Conservation (phyloP, 768 basidiomycete genomes). For the Leccinum incarnatum region DNA sequence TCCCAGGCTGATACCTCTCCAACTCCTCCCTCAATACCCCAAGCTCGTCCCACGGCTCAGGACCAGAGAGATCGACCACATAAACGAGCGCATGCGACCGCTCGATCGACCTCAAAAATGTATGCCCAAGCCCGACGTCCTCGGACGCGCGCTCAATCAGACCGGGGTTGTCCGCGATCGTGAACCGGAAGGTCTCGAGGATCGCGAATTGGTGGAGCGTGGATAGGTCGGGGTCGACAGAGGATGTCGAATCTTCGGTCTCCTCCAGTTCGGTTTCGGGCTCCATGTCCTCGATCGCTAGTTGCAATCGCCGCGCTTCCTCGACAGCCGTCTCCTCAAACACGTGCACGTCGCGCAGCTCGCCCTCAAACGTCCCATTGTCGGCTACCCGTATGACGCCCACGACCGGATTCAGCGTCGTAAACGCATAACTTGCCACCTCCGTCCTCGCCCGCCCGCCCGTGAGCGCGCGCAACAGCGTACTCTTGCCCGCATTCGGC, state of each 20-base stretch:
- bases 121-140: slow-evolving; percentile 90
- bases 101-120: slow-evolving; percentile 91
- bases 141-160: slow-evolving; percentile 81
- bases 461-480: slow-evolving; percentile 84
- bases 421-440: slow-evolving; percentile 91
- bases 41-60: slow-evolving; percentile 78
- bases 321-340: slow-evolving; percentile 70
- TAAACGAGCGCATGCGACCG: slow-evolving; percentile 87
- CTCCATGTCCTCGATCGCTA: slow-evolving; percentile 39
- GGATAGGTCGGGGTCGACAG: slow-evolving; percentile 11
- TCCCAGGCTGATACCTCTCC: slow-evolving; percentile 74
- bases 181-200: slow-evolving; percentile 82
- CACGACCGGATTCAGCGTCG: slow-evolving; percentile 91
- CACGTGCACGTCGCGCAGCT: slow-evolving; percentile 44
- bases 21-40: slow-evolving; percentile 74
- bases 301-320: slow-evolving; percentile 35
- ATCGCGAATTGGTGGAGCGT: slow-evolving; percentile 49
- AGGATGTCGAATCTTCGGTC: not conserved
- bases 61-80: slow-evolving; percentile 82
- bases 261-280: not conserved
- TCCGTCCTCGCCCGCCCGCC: slow-evolving; percentile 80
- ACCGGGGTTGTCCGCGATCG: slow-evolving; percentile 96
- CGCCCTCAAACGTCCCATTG: slow-evolving; percentile 73
- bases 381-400: slow-evolving; percentile 84
- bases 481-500: slow-evolving; percentile 94